Conservation (phyloP, 768 basidiomycete species). For the Guyanaporus albipodus region DNA sequence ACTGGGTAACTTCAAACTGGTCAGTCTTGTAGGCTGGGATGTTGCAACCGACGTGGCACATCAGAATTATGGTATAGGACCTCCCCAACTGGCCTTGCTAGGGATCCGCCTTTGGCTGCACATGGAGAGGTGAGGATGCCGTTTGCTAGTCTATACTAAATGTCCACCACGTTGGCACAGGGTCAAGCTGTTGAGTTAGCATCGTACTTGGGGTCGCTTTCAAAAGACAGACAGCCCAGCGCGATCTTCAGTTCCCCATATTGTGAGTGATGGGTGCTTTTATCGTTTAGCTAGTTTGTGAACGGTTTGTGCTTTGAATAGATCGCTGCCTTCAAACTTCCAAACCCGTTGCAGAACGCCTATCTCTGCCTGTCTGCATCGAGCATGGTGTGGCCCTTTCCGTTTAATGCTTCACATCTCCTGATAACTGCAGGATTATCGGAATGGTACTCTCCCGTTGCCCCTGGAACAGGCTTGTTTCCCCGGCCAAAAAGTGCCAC, state of each 20-base stretch:
- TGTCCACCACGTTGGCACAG: slow-evolving; percentile 29
- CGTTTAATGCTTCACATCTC: slow-evolving; percentile 6
- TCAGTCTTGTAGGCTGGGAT: slow-evolving; percentile 29
- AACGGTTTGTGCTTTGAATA: slow-evolving; percentile 25
- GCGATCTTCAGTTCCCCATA: slow-evolving; percentile 84
- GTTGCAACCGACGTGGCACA: slow-evolving; percentile 3
- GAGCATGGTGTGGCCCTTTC: slow-evolving; percentile 59
- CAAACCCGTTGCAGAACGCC: slow-evolving; percentile 54
- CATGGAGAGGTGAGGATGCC: slow-evolving; percentile 53
- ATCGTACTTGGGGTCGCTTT: slow-evolving; percentile 57
- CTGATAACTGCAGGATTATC: slow-evolving; percentile 46
- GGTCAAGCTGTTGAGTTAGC: slow-evolving; percentile 73
- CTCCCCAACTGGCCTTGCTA: slow-evolving; percentile 60
- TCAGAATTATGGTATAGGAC: slow-evolving; percentile 39
- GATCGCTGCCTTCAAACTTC: slow-evolving; percentile 88
- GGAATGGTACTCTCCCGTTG: slow-evolving; percentile 78
- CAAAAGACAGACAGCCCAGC: slow-evolving; percentile 64
- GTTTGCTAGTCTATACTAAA: not conserved
- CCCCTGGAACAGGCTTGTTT: slow-evolving; percentile 64
- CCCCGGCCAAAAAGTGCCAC: slow-evolving; percentile 64
- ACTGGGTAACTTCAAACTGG: slow-evolving; percentile 70
- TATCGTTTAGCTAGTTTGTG: not conserved
- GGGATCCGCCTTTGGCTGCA: slow-evolving; percentile 71
- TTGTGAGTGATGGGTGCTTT: slow-evolving; percentile 45
- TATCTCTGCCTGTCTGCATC: slow-evolving; percentile 66